phyloP scores from a whole-genome alignment of 371 early-diverging fungal species.

The Mucor mucedo region DNA sequence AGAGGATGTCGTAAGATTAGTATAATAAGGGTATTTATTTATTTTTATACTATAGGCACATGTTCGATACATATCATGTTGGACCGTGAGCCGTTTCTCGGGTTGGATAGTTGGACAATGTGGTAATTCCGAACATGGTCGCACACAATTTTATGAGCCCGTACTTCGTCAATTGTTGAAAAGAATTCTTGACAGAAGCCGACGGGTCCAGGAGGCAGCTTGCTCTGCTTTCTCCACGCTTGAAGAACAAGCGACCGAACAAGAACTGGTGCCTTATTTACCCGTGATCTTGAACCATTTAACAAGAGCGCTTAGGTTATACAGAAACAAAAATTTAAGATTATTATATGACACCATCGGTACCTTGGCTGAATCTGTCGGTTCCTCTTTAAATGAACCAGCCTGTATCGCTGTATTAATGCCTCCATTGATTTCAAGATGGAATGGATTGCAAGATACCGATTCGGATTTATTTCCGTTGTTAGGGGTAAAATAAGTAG shows the following conservation, averaged over 20 bases:
- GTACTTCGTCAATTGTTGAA: constrained; percentile 78
- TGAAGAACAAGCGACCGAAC: constrained; percentile 84
- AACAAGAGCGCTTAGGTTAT: constrained; percentile 77
- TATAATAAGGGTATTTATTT: neutral
- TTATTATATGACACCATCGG: constrained; percentile 94
- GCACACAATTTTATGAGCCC: constrained; percentile 77
- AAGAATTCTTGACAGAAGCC: constrained; percentile 86
- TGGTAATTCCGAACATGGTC: constrained; percentile 60
- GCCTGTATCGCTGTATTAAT: constrained; percentile 78
- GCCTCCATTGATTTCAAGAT: constrained; percentile 84
- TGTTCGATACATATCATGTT: constrained; percentile 93
- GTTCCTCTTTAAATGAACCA: constrained; percentile 76
- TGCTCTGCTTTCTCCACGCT: constrained; percentile 94
- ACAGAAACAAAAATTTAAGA: constrained; percentile 88
- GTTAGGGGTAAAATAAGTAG: constrained; percentile 69
- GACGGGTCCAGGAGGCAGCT: constrained; percentile 94
- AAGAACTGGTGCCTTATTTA: constrained; percentile 81
- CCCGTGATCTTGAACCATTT: constrained; percentile 79
- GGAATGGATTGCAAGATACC: constrained; percentile 77
- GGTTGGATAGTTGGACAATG: constrained; percentile 77
- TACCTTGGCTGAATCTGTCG: constrained; percentile 92
- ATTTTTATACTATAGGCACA: constrained; percentile 65
- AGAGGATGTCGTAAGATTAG: neutral
- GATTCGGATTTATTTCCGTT: constrained; percentile 90
- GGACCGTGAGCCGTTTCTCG: constrained; percentile 94